phyloP scores from a whole-genome alignment of 2,329 filamentous ascomycete species.

The Colletotrichum chlorophyti region DNA sequence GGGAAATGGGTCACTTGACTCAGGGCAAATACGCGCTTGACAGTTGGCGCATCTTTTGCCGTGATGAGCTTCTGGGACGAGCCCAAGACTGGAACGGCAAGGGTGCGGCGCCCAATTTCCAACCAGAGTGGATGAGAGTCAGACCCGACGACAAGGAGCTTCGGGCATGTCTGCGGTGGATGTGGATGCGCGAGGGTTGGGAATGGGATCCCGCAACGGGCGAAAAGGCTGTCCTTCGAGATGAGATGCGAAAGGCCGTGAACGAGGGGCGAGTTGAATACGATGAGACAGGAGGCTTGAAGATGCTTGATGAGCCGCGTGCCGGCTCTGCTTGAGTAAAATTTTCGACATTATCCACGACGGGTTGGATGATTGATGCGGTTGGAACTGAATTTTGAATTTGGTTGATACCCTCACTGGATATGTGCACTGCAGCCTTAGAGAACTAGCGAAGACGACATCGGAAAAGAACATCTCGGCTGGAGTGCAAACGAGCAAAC shows the following conservation, averaged over 20 bases:
- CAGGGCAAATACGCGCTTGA: slow-evolving; percentile 85
- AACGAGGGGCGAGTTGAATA: slow-evolving; percentile 63
- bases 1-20: slow-evolving; percentile 88
- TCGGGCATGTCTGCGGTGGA: slow-evolving; percentile 85
- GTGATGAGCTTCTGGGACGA: slow-evolving; percentile 75
- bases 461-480: too few species aligned
- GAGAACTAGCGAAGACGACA: not conserved
- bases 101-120: slow-evolving; percentile 60
- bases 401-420: slow-evolving; percentile 18
- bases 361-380: not conserved
- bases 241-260: slow-evolving; percentile 62
- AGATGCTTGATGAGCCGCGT: slow-evolving; percentile 39
- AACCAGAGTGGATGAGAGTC: slow-evolving; percentile 92
- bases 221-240: slow-evolving; percentile 58
- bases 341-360: not conserved
- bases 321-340: not conserved
- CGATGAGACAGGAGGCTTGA: slow-evolving; percentile 55
- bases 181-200: slow-evolving; percentile 89
- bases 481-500: too few species aligned
- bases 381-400: slow-evolving; percentile 1
- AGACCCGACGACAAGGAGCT: slow-evolving; percentile 86
- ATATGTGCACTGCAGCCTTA: slow-evolving; percentile 12
- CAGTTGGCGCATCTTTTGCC: slow-evolving; percentile 93
- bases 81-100: slow-evolving; percentile 71
- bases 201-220: slow-evolving; percentile 80